A percentile compares a stretch with the other conserved stretches of the same genome.
Conservation (phyloP, 169 alveolate species). For the Neospora caninum region DNA sequence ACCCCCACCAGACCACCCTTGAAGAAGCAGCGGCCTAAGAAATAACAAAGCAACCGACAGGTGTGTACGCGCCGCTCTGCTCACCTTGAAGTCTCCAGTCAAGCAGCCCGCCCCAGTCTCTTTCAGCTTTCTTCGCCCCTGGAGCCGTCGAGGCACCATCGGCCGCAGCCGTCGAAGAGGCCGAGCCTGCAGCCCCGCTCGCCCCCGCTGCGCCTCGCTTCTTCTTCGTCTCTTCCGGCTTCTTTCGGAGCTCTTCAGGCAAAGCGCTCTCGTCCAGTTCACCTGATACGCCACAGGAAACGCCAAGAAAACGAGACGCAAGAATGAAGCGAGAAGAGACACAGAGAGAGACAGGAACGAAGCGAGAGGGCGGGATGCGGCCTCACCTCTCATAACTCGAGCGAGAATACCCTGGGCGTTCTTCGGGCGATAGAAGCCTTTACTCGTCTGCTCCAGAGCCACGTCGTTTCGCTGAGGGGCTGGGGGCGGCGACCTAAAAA, state of each 20-base stretch:
- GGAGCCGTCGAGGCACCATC: slow-evolving; percentile 13
- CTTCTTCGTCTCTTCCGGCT: slow-evolving; percentile 57
- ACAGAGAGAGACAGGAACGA: not conserved
- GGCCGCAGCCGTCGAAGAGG: slow-evolving; percentile 47
- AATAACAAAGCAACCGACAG: too few species aligned
- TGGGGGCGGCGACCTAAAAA: slow-evolving; percentile 39
- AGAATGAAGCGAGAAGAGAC: too few species aligned
- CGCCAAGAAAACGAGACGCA: not conserved
- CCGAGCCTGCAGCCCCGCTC: slow-evolving; percentile 22
- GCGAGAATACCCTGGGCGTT: slow-evolving; percentile 46
- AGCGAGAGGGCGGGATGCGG: too few species aligned
- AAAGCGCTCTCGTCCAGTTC: slow-evolving; percentile 59
- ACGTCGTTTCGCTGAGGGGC: slow-evolving; percentile 59
- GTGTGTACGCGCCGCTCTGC: too few species aligned
- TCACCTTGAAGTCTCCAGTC: slow-evolving; percentile 1
- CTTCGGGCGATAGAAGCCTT: slow-evolving; percentile 33
- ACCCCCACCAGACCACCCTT: too few species aligned
- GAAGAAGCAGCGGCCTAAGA: too few species aligned
- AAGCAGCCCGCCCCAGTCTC: slow-evolving; percentile 24
- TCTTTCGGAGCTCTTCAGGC: slow-evolving; percentile 62
- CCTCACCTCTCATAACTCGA: slow-evolving; percentile 51
- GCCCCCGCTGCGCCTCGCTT: slow-evolving; percentile 23
- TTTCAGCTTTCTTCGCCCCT: not conserved
- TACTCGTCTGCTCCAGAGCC: slow-evolving; percentile 42
- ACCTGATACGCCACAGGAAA: not conserved